Conservation (phyloP, 441 rosid genomes). For the Pelargonium fulgidum region DNA sequence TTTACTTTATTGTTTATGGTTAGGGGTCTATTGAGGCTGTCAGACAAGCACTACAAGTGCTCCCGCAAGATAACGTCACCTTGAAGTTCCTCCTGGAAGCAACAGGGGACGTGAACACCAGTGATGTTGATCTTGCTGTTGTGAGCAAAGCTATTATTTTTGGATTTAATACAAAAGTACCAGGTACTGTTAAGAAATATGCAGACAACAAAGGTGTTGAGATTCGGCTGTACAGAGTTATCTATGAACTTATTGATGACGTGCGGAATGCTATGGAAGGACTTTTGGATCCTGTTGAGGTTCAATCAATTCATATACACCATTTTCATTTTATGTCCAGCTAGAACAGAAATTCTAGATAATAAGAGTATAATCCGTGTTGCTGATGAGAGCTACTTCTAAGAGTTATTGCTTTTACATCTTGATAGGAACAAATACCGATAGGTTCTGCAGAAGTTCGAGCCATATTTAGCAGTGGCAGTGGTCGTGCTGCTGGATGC, state of each 20-base stretch:
- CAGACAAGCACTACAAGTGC: slow-evolving; percentile 82
- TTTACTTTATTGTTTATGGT: slow-evolving; percentile 27
- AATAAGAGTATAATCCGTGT: slow-evolving; percentile 2
- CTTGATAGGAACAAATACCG: slow-evolving; percentile 62
- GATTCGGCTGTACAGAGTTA: slow-evolving; percentile 77
- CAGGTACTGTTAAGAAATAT: slow-evolving; percentile 69
- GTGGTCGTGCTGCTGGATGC: slow-evolving; percentile 97
- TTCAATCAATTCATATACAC: slow-evolving; percentile 27
- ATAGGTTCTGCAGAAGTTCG: slow-evolving; percentile 88
- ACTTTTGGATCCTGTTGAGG: slow-evolving; percentile 86
- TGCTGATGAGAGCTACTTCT: slow-evolving; percentile 18
- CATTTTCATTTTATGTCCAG: background rate
- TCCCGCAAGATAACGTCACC: slow-evolving; percentile 83
- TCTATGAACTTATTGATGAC: slow-evolving; percentile 91
- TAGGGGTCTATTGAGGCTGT: slow-evolving; percentile 96
- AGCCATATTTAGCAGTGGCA: slow-evolving; percentile 90
- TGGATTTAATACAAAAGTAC: slow-evolving; percentile 80
- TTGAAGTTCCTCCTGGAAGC: slow-evolving; percentile 87
- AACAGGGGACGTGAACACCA: slow-evolving; percentile 74
- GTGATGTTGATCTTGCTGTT: slow-evolving; percentile 88
- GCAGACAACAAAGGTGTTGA: slow-evolving; percentile 91
- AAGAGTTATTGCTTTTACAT: slow-evolving; percentile 21
- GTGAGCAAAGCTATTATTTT: slow-evolving; percentile 80
- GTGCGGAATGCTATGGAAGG: slow-evolving; percentile 97
- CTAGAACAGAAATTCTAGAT: no score